Percentiles rank a stretch among this genome's conserved stretches.
Evolutionary conservation across 352 stramenopile genomes (phyloP).

Genomic region (Phytophthora tentaculata): DNA sequence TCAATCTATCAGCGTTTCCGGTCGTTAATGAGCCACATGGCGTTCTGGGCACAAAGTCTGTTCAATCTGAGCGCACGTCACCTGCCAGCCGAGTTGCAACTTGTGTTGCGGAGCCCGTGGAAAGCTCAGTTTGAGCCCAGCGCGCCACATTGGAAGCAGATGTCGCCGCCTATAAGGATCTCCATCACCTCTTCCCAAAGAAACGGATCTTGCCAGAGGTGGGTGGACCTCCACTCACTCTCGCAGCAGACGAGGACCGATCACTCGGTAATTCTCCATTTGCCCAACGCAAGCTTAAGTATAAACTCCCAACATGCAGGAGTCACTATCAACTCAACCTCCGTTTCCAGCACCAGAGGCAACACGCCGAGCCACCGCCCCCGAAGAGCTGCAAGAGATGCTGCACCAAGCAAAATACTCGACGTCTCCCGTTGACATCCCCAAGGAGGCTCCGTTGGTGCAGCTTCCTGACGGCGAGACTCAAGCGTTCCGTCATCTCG

Average conservation of each 20-base stretch:
- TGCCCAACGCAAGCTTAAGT: not conserved
- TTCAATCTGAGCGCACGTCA: constrained; percentile 21
- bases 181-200: constrained; percentile 7
- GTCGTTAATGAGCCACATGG: constrained; percentile 21
- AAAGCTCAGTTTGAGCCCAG: not conserved
- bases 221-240: constrained; percentile 12
- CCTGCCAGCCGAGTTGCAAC: constrained; percentile 13
- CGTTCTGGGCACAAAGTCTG: constrained; percentile 27
- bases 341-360: constrained; percentile 7
- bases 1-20: constrained; percentile 16
- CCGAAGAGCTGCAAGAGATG: constrained; percentile 24
- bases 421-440: not conserved
- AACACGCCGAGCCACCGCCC: constrained; percentile 26
- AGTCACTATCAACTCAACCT: constrained; percentile 2
- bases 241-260: constrained; percentile 4
- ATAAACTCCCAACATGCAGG: constrained; percentile 9
- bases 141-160: constrained; percentile 24
- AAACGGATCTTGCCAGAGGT: not conserved
- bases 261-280: constrained; percentile 17
- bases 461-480: constrained; percentile 38
- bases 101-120: constrained; percentile 1
- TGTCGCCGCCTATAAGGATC: constrained; percentile 15
- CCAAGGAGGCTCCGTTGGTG: constrained; percentile 21
- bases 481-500: constrained; percentile 38
- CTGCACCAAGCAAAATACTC: constrained; percentile 23